Conservation (phyloP, 1,284 basidiomycete species). For the Mycosarcoma mackinlayi region DNA sequence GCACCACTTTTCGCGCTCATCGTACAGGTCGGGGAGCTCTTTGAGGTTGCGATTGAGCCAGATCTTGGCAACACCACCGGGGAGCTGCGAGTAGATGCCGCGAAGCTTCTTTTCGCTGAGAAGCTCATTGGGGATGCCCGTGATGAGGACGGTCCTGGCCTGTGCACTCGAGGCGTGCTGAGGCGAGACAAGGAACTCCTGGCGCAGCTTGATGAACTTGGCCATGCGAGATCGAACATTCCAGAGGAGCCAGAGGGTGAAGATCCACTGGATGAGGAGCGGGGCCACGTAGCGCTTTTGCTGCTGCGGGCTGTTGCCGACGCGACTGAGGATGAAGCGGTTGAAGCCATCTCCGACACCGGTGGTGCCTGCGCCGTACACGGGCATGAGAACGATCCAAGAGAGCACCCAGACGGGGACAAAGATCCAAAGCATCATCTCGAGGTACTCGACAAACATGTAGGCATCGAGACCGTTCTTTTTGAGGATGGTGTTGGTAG, state of each 20-base stretch:
- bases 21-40: constrained; percentile 83
- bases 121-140: constrained; percentile 84
- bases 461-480: constrained; percentile 92
- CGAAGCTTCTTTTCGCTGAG: constrained; percentile 76
- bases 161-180: constrained; percentile 80
- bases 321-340: constrained; percentile 83
- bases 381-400: constrained; percentile 74
- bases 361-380: constrained; percentile 70
- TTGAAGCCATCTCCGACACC: constrained; percentile 76
- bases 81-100: constrained; percentile 78
- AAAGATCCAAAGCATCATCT: constrained; percentile 80
- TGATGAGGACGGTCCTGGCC: constrained; percentile 87
- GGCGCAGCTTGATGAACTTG: constrained; percentile 83
- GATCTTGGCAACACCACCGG: constrained; percentile 85
- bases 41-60: constrained; percentile 89
- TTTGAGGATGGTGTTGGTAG: constrained; percentile 62
- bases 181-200: constrained; percentile 82
- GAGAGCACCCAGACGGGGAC: constrained; percentile 74
- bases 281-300: constrained; percentile 60
- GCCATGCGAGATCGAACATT: constrained; percentile 83
- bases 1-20: constrained; percentile 80
- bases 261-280: constrained; percentile 61
- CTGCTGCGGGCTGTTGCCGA: constrained; percentile 44
- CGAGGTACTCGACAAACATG: constrained; percentile 88
- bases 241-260: constrained; percentile 79